Evolutionary conservation across 2,329 filamentous ascomycete species (phyloP), one percentile per base, ranked within the genome.

Genomic region (Beauveria varroae): DNA sequence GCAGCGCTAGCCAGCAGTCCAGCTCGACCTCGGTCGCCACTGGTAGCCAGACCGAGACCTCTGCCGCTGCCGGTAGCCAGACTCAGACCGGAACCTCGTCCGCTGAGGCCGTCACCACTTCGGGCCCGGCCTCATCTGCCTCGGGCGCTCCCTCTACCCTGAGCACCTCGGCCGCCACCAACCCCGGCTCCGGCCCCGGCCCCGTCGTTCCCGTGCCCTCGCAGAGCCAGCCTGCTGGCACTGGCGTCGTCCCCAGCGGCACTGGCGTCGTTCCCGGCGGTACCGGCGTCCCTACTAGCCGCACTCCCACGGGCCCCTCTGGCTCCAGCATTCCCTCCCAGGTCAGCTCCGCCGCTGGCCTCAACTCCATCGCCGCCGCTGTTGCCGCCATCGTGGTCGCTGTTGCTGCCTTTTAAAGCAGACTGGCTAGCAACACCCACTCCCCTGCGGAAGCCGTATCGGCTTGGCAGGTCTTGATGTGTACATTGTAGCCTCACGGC

Each of bases 331-430:
- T 34, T 28, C 57, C 58, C 41, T 24, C 34, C 30, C 47, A 40
- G 14, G 34, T 16, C 56, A 62, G 43, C 57, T 57, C 62, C 26
- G 67, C 60, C 7, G 65, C 59, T 64, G 67, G 64, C 59, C 65
- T 74, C 53, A 70, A 70, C 66, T 71, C 71, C 0, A 59, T 73
- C 22, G 70, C 67, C 6, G 73, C 71, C 20, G 72, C 68, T 10
- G 70, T 65, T 4, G 64, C 70, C 4, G 73, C 71, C 8, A 40
- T 73, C 20, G 56, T 70, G 37, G 60, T 73, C 43, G 73, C 70
- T 28, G 67, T 65, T 54, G 68, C 67, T 55, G 65, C 70, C 18
- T 54, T 74, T 64, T 74, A 71, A 70, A 54, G 12, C 30, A 43
- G 37, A 37, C 34, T 14, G 12, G 12, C 34, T 34, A 34, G 30